Evolutionary conservation across 31 red algal genomes (phyloP).

Genomic region (Pterothamnion heteromorphum): DNA sequence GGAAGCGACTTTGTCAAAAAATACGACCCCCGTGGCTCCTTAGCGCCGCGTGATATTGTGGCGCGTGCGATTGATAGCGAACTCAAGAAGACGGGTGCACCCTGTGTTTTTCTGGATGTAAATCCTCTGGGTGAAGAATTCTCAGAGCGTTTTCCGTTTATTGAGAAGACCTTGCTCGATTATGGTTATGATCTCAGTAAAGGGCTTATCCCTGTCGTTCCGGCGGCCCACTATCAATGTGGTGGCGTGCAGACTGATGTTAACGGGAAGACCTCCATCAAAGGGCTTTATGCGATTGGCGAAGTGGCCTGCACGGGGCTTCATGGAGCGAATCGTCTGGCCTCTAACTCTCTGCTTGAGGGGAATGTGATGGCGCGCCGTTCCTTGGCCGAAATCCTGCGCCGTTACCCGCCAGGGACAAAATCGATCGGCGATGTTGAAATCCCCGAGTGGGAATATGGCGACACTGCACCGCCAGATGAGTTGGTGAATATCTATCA

Average conservation of each 20-base stretch:
- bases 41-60: slow-evolving; percentile 40
- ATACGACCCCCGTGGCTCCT: background rate
- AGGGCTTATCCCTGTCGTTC: background rate
- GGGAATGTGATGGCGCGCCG: background rate
- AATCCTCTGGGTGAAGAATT: background rate
- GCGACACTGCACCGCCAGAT: background rate
- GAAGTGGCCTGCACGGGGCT: slow-evolving; percentile 36
- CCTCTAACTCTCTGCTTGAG: slow-evolving; percentile 40
- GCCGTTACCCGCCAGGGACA: background rate
- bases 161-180: background rate
- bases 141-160: slow-evolving; percentile 3
- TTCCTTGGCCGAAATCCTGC: background rate
- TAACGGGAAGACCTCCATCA: background rate
- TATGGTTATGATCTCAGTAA: slow-evolving; percentile 4
- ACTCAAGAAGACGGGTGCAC: background rate
- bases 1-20: background rate
- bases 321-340: slow-evolving; percentile 44
- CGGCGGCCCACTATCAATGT: slow-evolving; percentile 41
- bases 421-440: background rate
- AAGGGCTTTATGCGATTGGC: background rate
- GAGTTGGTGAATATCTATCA: background rate
- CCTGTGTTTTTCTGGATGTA: background rate
- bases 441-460: slow-evolving; percentile 14
- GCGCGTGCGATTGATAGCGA: slow-evolving; percentile 22
- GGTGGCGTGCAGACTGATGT: slow-evolving; percentile 31